Evolutionary conservation across 768 basidiomycete species (phyloP), one percentile per base, ranked within the genome.

Genomic region (Naganishia vishniacii): DNA sequence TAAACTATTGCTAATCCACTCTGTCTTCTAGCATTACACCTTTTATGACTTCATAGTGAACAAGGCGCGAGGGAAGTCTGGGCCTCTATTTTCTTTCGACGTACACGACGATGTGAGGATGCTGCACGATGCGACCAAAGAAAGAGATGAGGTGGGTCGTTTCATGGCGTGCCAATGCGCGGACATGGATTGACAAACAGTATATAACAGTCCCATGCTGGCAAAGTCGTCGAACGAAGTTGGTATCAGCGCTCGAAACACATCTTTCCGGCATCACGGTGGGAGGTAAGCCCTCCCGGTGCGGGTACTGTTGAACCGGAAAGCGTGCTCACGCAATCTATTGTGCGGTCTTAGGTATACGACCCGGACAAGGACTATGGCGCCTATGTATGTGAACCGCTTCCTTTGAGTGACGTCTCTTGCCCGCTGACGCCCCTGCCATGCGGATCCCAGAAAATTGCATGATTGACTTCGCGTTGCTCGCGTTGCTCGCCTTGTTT

Each of bases 21-120:
- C 18, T 40, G 20, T 16, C 41, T 0, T 56, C 20, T 70, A 97
- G 91, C 94, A 98, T 75, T 85, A 97, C 78, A 95, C 93, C 0
- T 99, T 99, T 76, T 98, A 97, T 77, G 89, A 93, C 78, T 98
- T 99, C 69, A 95, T 99, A 69, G 81, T 98, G 71, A 98, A 98
- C 82, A 97, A 95, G 79, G 92, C 93, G 8, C 86, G 95, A 25
- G 95, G 95, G 28, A 99, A 99, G 78, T 95, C 92, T 0, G 95
- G 95, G 0, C 95, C 95, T 5, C 79, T 99, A 61, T 99, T 99
- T 80, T 95, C 88, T 77, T 99, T 99, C 73, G 95, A 99, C 77
- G 95, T 98, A 6, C 95, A 99, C 76, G 95, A 99, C 74, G 95
- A 99, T 75, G 89, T 99, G 4, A 88, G 95, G 18, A 78, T 99